Base-by-base conservation (phyloP, 202 grass and related monocot genomes). In the Zizania palustris region DNA sequence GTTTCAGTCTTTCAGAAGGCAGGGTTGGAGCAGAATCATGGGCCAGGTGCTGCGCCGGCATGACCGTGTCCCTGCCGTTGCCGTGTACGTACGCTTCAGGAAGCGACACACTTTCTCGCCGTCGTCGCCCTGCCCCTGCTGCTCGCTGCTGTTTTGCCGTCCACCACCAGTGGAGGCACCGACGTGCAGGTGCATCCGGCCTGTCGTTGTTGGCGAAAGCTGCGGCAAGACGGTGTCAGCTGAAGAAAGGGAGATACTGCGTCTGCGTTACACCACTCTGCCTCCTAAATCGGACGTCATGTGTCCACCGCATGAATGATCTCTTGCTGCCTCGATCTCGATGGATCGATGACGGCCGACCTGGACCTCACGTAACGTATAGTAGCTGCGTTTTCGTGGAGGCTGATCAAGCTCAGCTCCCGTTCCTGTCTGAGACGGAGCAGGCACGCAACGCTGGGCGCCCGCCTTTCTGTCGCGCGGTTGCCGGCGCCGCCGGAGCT, bases 21-120 rank as follows among this genome's bases (percentile, higher is more conserved):
- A 63, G 40, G 57, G 15, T 14, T 4, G 36, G 45, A 14, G 62
- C 80, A 68, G 63, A 67, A 78, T 83, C 38, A 87, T 74, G 69
- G 50, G 37, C 62, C 80, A 79, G 74, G 74, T 76, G 72, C 84
- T 55, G 78, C 41, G 8, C 18, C 75, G 68, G 60, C 60, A 84
- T 73, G 74, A 81, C 63, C 64, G 61, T 76, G 48, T 45, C 35
- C 40, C 72, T 67, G 14, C 60, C 69, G 39, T 28, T 28, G 28
- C 75, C 48, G 16, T 45, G 63, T 28, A 3, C 15, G 59, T 60
- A 57, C 63, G 34, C 63, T 34, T 19, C 76, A 45, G 71, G 4
- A 22, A 28, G 45, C 14, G 61, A 44, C 62, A 54, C 35, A 6
- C 56, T 41, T 36, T 67, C 12, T 19, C 11, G 51, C 53, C 51